phyloP scores from a whole-genome alignment of 169 alveolate genomes.

The Plasmodium cynomolgi region DNA sequence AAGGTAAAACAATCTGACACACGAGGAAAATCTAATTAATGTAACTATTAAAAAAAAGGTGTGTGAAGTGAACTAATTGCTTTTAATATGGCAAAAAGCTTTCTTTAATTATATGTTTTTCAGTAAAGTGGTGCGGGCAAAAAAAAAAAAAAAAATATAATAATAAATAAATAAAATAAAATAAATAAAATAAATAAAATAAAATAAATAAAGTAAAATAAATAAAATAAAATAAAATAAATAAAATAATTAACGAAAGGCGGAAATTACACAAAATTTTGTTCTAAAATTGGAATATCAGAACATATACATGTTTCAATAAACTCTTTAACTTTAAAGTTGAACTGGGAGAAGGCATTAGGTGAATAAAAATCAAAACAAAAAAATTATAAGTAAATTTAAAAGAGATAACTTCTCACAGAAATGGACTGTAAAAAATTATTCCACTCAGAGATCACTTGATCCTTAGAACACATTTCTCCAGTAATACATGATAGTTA shows the following conservation, averaged over 20 bases:
- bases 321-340: background rate
- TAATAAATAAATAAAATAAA: too few species aligned
- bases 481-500: background rate
- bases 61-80: background rate
- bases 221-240: too few species aligned
- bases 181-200: too few species aligned
- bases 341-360: background rate
- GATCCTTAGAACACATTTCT: background rate
- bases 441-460: background rate
- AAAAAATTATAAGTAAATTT: background rate
- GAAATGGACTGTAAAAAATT: background rate
- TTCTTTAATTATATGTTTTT: background rate
- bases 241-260: background rate
- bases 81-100: background rate
- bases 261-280: too few species aligned
- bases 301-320: background rate
- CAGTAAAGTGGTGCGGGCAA: background rate
- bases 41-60: background rate
- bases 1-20: background rate
- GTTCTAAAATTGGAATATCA: background rate
- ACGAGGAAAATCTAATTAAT: background rate
- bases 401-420: background rate
- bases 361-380: background rate
- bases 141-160: too few species aligned
- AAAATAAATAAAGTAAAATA: too few species aligned